Evolutionary conservation across 805 yeast species (phyloP), one percentile per base, ranked within the genome.

Genomic region (Dipodascopsis tothii): DNA sequence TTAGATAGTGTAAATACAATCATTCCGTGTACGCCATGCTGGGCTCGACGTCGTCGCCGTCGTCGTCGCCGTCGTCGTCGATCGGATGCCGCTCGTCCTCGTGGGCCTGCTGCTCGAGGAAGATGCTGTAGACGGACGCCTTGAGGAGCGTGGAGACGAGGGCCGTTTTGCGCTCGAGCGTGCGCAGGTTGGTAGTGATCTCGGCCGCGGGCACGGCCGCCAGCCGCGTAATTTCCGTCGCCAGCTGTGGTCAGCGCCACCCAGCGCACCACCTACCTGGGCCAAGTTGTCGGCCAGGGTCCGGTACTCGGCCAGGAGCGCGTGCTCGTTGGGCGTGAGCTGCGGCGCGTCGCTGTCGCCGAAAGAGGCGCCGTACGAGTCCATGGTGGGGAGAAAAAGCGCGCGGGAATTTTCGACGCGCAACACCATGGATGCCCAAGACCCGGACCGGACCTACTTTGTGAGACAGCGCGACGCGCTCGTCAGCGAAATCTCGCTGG

Each of bases 71-170:
- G 18, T 33, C 5, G 25, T 18, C 30, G 14, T 25, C 9, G 30
- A 9, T 25, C 30, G 14, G 9, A 25, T 25, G 7, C 27, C 27
- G 38, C 11, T 58, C 56, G 16, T 45, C 51, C 2, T 45, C 56
- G 20, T 49, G 59, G 9, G 44, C 35, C 17, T 45, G 56, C 50
- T 71, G 71, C 52, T 77, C 80, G 33, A 78, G 57, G 44, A 78
- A 73, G 40, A 81, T 64, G 16, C 80, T 74, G 57, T 81, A 81
- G 3, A 81, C 84, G 3, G 86, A 81, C 3, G 83, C 80, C 51
- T 80, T 78, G 61, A 81, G 72, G 35, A 79, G 60, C 1, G 86
- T 80, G 40, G 78, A 77, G 3, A 81, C 81, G 41, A 80, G 61
- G 1, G 81, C 80, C 9, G 78, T 67, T 51, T 80, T 80, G 48